Conservation (phyloP, 1,139 yeast genomes). For the Insectozyma bohioensis region DNA sequence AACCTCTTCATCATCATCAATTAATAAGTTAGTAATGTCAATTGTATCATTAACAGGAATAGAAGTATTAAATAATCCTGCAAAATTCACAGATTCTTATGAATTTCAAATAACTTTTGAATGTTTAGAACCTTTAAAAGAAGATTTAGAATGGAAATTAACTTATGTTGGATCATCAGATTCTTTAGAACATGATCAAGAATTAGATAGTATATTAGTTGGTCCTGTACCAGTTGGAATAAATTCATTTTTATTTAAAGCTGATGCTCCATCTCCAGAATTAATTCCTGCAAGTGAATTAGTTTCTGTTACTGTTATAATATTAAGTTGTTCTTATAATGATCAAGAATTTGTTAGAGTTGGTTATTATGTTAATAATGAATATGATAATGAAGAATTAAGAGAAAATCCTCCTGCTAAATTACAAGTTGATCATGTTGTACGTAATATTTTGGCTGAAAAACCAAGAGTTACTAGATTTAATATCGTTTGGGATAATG, state of each 20-base stretch:
- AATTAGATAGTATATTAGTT: slow-evolving; percentile 87
- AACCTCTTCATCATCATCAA: background rate
- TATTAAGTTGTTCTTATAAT: slow-evolving; percentile 88
- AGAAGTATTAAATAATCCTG: slow-evolving; percentile 92
- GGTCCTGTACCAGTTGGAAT: slow-evolving; percentile 99
- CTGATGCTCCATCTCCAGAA: slow-evolving; percentile 97
- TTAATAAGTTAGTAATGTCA: no score
- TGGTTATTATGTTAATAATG: slow-evolving; percentile 96
- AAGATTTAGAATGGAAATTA: slow-evolving; percentile 95
- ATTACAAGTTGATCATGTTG: slow-evolving; percentile 93
- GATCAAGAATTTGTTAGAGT: slow-evolving; percentile 95
- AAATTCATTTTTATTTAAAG: slow-evolving; percentile 86
- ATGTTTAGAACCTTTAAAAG: slow-evolving; percentile 88
- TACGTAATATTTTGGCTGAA: slow-evolving; percentile 90
- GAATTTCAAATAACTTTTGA: slow-evolving; percentile 97
- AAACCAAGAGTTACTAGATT: slow-evolving; percentile 97
- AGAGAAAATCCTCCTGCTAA: slow-evolving; percentile 92
- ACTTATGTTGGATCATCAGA: slow-evolving; percentile 96
- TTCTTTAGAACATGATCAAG: slow-evolving; percentile 94
- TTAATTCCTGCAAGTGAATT: slow-evolving; percentile 93
- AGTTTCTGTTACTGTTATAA: slow-evolving; percentile 90
- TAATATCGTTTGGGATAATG: slow-evolving; percentile 91
- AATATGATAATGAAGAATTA: slow-evolving; percentile 88
- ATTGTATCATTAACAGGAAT: slow-evolving; percentile 91
- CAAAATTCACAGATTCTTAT: slow-evolving; percentile 88